phyloP scores from a whole-genome alignment of 176 grass and related monocot genomes.

The Rhynchospora breviuscula region DNA sequence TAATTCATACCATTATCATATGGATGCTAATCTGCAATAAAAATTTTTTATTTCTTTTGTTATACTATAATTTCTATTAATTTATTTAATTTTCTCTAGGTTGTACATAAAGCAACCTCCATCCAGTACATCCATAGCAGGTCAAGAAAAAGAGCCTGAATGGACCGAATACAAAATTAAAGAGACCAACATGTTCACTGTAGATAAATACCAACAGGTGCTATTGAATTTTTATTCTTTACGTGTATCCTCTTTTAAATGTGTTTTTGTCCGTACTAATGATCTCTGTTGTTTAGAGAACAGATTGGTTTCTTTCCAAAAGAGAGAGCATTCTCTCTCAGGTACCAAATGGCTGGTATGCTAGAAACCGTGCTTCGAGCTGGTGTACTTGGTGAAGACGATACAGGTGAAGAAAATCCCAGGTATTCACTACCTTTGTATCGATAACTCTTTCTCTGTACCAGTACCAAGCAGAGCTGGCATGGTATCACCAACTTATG shows the following conservation, averaged over 20 bases:
- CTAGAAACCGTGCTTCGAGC: constrained; percentile 73
- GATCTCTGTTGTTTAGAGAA: constrained; percentile 34
- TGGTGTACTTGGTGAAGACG: constrained; percentile 88
- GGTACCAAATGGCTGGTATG: constrained; percentile 94
- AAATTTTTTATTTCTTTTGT: not conserved
- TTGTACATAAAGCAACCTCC: constrained; percentile 83
- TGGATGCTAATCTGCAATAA: not conserved
- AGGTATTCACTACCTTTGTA: constrained; percentile 36
- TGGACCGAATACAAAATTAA: constrained; percentile 98
- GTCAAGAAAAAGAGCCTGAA: constrained; percentile 54
- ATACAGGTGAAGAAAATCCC: constrained; percentile 75
- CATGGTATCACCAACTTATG: not conserved
- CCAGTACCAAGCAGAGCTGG: not conserved
- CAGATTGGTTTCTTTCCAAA: constrained; percentile 88
- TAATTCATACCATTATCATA: not conserved
- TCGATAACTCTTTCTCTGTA: not conserved
- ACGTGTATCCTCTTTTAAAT: not conserved
- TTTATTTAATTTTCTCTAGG: constrained; percentile 40
- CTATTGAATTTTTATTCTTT: constrained; percentile 13
- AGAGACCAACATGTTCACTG: constrained; percentile 89
- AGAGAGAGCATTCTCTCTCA: constrained; percentile 70
- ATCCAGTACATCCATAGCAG: constrained; percentile 49
- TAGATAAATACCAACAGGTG: constrained; percentile 98
- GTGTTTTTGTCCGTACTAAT: constrained; percentile 18
- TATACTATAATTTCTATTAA: not conserved